Evolutionary conservation across 2,329 filamentous ascomycete species (phyloP), one percentile per base, ranked within the genome.

Genomic region (Chaetomiaceae sp.): DNA sequence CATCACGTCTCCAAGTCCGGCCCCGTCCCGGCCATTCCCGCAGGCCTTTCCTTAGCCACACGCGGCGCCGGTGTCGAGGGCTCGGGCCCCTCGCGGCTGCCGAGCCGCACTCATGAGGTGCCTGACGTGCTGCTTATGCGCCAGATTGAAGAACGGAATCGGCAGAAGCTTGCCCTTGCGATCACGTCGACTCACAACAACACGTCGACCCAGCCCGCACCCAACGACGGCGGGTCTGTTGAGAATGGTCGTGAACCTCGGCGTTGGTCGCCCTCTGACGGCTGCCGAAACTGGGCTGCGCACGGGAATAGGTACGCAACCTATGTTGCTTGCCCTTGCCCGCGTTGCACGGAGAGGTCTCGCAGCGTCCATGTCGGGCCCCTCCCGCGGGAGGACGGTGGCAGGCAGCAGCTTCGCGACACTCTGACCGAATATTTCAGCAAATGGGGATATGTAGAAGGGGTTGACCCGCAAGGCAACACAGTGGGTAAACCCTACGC

Each of bases 81-180:
- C 6, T 23, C 46, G 1, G 58, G 58, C 2, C 58, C 58, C 1
- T 60, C 58, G 7, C 54, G 58, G 11, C 25, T 59, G 25, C 58
- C 58, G 3, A 47, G 17, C 19, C 36, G 25, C 11, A 19, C 37
- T 6, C 33, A 25, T 6, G 33, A 39, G 22, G 15, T n/a, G n/a
- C n/a, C n/a, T n/a, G n/a, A n/a, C n/a, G n/a, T n/a, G n/a, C n/a
- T n/a, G n/a, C n/a, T n/a, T n/a, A n/a, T n/a, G n/a, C n/a, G n/a
- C n/a, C n/a, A n/a, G n/a, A n/a, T 15, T 25, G 22, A 12, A 17
- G 12, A 19, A 9, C 33, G n/a, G 6, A 12, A 19, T 8, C 42
- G 6, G n/a, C n/a, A n/a, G n/a, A n/a, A n/a, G n/a, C n/a, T n/a
- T n/a, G n/a, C n/a, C n/a, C n/a, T n/a, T n/a, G n/a, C n/a, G n/a